Conservation (phyloP, 2,329 filamentous ascomycete genomes). For the Sporothrix dimorphospora region DNA sequence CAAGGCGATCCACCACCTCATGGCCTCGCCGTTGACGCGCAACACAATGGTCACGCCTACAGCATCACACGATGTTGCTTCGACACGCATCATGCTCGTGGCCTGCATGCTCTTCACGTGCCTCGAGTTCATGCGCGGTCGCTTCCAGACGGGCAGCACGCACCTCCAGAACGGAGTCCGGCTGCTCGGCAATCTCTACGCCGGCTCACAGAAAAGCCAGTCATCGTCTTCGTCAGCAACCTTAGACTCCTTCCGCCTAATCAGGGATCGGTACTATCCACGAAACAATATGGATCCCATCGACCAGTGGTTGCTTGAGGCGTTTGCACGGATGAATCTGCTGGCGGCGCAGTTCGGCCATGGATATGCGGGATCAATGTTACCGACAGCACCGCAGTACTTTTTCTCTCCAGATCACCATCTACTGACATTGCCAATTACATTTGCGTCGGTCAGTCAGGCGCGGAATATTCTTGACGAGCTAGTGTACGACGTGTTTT, state of each 20-base stretch:
- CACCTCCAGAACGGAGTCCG: background rate
- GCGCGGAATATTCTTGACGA: slow-evolving; percentile 1
- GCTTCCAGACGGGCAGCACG: slow-evolving; percentile 8
- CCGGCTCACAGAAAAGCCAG: background rate
- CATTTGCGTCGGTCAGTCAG: background rate
- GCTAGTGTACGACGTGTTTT: background rate
- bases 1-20: slow-evolving; percentile 18
- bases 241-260: background rate
- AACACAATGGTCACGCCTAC: background rate
- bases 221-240: background rate
- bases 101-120: slow-evolving; percentile 19
- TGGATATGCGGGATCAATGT: background rate
- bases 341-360: slow-evolving; percentile 10
- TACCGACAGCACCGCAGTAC: background rate
- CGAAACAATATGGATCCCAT: background rate
- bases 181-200: background rate
- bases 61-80: background rate
- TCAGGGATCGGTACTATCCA: background rate
- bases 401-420: slow-evolving; percentile 15
- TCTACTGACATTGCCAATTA: background rate
- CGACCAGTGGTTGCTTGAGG: slow-evolving; percentile 11
- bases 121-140: slow-evolving; percentile 19
- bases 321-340: background rate
- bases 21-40: background rate
- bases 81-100: slow-evolving; percentile 2